Conservation (phyloP, 495 filamentous ascomycete species). For the Cercophora sp. region DNA sequence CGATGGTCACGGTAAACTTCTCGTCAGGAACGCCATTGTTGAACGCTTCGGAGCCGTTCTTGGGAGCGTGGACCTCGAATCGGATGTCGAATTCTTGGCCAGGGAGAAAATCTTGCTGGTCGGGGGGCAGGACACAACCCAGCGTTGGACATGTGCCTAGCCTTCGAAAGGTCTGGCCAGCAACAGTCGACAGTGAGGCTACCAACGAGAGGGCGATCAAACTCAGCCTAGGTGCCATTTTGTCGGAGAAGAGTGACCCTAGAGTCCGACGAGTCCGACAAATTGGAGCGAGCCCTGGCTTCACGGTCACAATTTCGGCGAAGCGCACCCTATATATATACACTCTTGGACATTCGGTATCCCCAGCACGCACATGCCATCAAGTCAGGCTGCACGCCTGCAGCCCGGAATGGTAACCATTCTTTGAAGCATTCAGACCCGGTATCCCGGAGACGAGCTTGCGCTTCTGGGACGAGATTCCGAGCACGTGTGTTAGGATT, state of each 20-base stretch:
- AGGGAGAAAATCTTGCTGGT: slow-evolving; percentile 71
- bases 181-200: slow-evolving; percentile 29
- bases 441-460: slow-evolving; percentile 1
- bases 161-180: slow-evolving; percentile 65
- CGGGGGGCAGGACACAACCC: slow-evolving; percentile 72
- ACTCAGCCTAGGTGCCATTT: slow-evolving; percentile 30
- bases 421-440: slow-evolving; percentile 1
- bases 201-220: slow-evolving; percentile 27
- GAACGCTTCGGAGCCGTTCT: slow-evolving; percentile 69
- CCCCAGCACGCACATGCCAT: too few species aligned
- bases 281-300: too few species aligned
- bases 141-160: slow-evolving; percentile 66
- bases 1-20: slow-evolving; percentile 64
- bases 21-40: slow-evolving; percentile 56
- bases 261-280: too few species aligned
- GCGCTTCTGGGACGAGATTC: neutral
- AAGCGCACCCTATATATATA: too few species aligned
- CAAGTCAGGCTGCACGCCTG: too few species aligned
- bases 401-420: too few species aligned
- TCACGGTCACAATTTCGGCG: too few species aligned
- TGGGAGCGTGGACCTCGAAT: slow-evolving; percentile 69
- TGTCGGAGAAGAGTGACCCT: slow-evolving; percentile 7
- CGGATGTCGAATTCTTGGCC: slow-evolving; percentile 74
- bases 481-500: slow-evolving; percentile 1
- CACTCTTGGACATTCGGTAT: too few species aligned